A percentile compares a stretch with the other conserved stretches of the same genome.
Evolutionary conservation across 108 stramenopile species (phyloP).

Genomic region (Cyclotella atomus): DNA sequence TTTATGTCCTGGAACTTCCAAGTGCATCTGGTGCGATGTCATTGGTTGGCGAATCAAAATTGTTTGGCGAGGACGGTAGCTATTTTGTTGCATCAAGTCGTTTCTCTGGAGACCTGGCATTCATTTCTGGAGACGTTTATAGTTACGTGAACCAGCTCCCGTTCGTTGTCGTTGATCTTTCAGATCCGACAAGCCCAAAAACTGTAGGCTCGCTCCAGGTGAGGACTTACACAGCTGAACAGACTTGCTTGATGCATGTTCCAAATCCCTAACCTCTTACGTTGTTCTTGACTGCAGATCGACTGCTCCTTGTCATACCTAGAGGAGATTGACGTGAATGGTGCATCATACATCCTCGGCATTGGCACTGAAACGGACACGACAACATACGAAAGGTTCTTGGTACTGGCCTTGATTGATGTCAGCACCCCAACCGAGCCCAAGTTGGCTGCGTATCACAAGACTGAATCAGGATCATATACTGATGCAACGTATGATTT

Average conservation of each 20-base stretch:
- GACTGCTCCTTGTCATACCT: neutral
- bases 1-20: slow-evolving; percentile 13
- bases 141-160: neutral
- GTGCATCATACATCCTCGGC: neutral
- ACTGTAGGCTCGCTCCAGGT: neutral
- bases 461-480: neutral
- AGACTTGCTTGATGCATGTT: neutral
- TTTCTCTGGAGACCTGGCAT: slow-evolving; percentile 11
- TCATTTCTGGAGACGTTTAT: neutral
- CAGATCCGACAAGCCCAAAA: slow-evolving; percentile 1
- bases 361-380: neutral
- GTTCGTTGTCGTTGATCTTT: slow-evolving; percentile 11
- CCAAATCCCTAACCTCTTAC: neutral
- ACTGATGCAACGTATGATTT: slow-evolving; percentile 8
- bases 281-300: neutral
- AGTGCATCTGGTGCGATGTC: neutral
- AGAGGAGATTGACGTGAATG: slow-evolving; percentile 6
- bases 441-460: neutral
- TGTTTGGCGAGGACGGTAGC: neutral
- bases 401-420: slow-evolving; percentile 9
- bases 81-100: neutral
- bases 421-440: slow-evolving; percentile 7
- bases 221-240: neutral
- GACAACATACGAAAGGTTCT: neutral
- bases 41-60: slow-evolving; percentile 11